Conservation (phyloP, 1,139 yeast genomes). For the Eremothecium cymbalariae region DNA sequence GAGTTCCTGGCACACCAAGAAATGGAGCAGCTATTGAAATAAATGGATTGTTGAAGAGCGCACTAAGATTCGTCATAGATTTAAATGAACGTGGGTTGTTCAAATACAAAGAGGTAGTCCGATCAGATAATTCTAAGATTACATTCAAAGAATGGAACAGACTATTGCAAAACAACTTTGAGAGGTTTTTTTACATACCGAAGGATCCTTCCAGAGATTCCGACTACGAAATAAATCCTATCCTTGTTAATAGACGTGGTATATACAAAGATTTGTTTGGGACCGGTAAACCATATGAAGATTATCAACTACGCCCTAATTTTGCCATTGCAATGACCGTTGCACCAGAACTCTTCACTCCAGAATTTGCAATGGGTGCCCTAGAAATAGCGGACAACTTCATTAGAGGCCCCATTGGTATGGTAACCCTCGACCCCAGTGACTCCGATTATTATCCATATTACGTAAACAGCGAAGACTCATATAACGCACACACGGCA, state of each 20-base stretch:
- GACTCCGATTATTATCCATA: constrained; percentile 89
- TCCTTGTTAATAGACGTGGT: constrained; percentile 78
- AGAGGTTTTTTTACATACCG: constrained; percentile 71
- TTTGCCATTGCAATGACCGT: constrained; percentile 87
- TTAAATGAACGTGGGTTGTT: constrained; percentile 49
- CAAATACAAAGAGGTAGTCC: constrained; percentile 45
- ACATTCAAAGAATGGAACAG: constrained; percentile 60
- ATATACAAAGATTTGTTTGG: constrained; percentile 80
- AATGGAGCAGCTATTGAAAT: constrained; percentile 96
- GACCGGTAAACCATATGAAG: constrained; percentile 84
- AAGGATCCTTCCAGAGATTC: constrained; percentile 46
- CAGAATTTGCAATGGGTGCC: constrained; percentile 52
- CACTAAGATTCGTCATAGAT: constrained; percentile 68
- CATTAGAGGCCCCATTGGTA: constrained; percentile 84
- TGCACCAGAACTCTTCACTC: constrained; percentile 83
- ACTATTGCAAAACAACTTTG: constrained; percentile 64
- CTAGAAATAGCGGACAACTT: constrained; percentile 60
- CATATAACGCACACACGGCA: constrained; percentile 80
- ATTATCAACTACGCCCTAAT: constrained; percentile 87
- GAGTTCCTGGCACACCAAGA: constrained; percentile 94
- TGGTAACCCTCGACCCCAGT: constrained; percentile 85
- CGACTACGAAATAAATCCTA: constrained; percentile 52
- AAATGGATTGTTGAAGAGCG: constrained; percentile 77
- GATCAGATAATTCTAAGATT: constrained; percentile 50
- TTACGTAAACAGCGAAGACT: constrained; percentile 73